phyloP scores from a whole-genome alignment of 2,329 filamentous ascomycete genomes.

The Cercospora sp. region DNA sequence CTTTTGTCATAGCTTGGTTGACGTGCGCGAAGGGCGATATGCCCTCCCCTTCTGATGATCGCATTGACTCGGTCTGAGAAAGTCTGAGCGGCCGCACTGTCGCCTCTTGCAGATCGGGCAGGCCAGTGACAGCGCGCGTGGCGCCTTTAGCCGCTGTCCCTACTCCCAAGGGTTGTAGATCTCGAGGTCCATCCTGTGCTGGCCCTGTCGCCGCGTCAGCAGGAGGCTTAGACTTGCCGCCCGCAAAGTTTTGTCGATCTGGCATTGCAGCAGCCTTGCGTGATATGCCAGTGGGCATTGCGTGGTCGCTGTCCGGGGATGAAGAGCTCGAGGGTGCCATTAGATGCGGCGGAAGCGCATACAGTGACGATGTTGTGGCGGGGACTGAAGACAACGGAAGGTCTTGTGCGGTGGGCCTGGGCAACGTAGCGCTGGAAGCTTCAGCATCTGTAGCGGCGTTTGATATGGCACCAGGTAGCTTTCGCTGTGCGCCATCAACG shows the following conservation, averaged over 20 bases:
- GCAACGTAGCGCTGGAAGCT: background rate
- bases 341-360: constrained; percentile 17
- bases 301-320: background rate
- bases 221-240: background rate
- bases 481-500: background rate
- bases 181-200: background rate
- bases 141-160: background rate
- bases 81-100: background rate
- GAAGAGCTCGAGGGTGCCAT: constrained; percentile 13
- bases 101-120: background rate
- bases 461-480: background rate
- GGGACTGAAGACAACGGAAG: background rate
- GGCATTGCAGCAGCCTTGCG: background rate
- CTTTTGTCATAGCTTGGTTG: background rate
- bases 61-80: background rate
- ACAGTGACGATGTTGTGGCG: background rate
- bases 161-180: background rate
- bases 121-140: background rate
- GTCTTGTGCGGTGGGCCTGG: background rate
- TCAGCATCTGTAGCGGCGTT: background rate
- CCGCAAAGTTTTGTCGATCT: background rate
- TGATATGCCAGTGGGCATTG: background rate
- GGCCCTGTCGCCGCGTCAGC: background rate
- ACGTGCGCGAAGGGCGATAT: background rate
- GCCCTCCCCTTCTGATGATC: background rate